Conservation (phyloP, 176 grass and related monocot genomes). For the Musa schizocarpa region DNA sequence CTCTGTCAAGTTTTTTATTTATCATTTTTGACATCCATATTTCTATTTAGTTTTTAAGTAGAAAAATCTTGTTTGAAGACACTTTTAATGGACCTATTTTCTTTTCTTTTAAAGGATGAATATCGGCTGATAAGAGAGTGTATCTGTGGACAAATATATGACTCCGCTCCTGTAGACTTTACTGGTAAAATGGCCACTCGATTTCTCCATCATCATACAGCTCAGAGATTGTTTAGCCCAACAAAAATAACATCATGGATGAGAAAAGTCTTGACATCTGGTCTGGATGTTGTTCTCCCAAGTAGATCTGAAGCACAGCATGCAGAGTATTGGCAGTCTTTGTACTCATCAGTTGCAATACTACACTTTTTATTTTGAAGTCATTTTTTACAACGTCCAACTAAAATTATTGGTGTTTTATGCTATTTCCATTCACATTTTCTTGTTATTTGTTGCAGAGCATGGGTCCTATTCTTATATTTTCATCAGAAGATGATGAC, state of each 20-base stretch:
- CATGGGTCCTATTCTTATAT: conserved; percentile 75
- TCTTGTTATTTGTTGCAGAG: conserved; percentile 30
- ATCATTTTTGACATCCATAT: neutral
- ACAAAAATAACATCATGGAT: conserved; percentile 58
- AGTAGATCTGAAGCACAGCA: conserved; percentile 91
- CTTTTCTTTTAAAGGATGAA: conserved; percentile 44
- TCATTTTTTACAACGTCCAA: neutral
- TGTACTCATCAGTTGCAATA: conserved; percentile 79
- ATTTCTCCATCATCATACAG: conserved; percentile 36
- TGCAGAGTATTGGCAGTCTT: conserved; percentile 83
- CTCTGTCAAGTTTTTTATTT: neutral
- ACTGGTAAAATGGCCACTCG: conserved; percentile 45
- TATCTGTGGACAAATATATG: conserved; percentile 82
- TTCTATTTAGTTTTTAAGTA: neutral
- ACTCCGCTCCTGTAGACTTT: conserved; percentile 81
- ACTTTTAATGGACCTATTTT: neutral
- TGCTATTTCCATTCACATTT: neutral
- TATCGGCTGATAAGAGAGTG: conserved; percentile 68
- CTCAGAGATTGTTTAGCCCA: conserved; percentile 32
- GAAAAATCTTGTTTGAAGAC: neutral
- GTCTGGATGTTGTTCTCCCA: conserved; percentile 76
- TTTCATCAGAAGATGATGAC: conserved; percentile 87
- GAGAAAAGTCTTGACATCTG: conserved; percentile 64
- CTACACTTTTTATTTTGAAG: neutral
- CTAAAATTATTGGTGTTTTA: neutral